These are phyloP conservation scores for Ophiostoma ips DNA, from an alignment of 2,329 filamentous ascomycete species.

Conservation along the genomic window DNA sequence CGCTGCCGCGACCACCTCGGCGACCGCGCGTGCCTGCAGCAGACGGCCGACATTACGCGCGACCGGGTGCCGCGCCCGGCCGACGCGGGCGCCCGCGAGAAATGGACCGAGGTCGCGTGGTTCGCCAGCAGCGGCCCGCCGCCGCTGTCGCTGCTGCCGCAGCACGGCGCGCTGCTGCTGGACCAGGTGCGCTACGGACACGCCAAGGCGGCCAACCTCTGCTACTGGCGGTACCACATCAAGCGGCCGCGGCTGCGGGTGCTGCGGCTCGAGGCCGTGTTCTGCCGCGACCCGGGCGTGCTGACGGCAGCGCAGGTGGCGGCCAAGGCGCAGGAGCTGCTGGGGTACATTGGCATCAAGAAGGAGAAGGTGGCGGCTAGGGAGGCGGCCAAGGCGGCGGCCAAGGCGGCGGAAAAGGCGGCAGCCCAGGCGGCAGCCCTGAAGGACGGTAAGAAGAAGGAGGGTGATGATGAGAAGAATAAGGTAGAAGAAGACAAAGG, in stretches of 20 bases:
- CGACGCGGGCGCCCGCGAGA: not conserved
- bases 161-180: conserved; percentile 7
- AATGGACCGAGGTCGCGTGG: conserved; percentile 1
- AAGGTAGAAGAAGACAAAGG: no score
- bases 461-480: no score
- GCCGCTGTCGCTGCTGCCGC: conserved; percentile 9
- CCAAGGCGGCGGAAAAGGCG: no score
- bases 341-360: not conserved
- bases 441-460: no score
- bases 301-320: conserved; percentile 4
- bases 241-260: not conserved
- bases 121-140: conserved; percentile 13
- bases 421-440: no score
- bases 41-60: conserved; percentile 8
- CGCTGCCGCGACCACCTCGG: conserved; percentile 5
- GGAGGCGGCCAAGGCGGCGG: no score
- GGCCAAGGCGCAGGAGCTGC: not conserved
- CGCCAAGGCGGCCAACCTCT: not conserved
- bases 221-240: not conserved
- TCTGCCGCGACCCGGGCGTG: conserved; percentile 7
- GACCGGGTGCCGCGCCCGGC: not conserved
- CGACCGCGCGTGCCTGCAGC: conserved; percentile 11
- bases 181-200: conserved; percentile 2
- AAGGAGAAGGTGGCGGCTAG: no score
- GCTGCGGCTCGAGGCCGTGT: conserved; percentile 9